Percentiles rank a stretch among this genome's conserved stretches.
Evolutionary conservation across 148 eudicot species (phyloP).

Genomic region (Vaccinium corymbosum): DNA sequence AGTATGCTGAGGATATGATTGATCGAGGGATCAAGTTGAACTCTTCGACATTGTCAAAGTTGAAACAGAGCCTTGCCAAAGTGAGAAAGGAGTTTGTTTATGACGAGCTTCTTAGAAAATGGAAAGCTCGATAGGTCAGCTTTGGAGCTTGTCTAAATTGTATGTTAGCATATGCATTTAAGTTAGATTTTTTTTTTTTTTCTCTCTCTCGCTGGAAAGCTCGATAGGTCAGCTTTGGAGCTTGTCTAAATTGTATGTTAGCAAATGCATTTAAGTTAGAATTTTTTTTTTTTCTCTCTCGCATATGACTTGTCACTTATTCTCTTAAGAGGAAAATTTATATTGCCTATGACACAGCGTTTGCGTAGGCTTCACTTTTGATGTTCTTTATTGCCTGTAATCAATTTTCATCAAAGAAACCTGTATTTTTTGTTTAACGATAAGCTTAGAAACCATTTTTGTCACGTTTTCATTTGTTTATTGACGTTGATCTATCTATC

Average conservation of each 20-base stretch:
- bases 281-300: not conserved
- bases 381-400: not conserved
- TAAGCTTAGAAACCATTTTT: not conserved
- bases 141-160: slow-evolving; percentile 8
- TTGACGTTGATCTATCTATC: not conserved
- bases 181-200: not conserved
- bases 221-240: slow-evolving; percentile 20
- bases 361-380: not conserved
- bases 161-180: not conserved
- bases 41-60: slow-evolving; percentile 43
- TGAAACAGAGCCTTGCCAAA: slow-evolving; percentile 58
- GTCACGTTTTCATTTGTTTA: not conserved
- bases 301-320: not conserved
- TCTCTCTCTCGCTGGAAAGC: slow-evolving; percentile 38
- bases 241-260: not conserved
- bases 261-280: not conserved
- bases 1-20: slow-evolving; percentile 81
- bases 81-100: slow-evolving; percentile 47
- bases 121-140: slow-evolving; percentile 38
- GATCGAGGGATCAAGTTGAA: slow-evolving; percentile 67
- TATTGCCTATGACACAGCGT: not conserved
- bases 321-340: not conserved
- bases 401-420: not conserved
- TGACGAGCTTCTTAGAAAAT: slow-evolving; percentile 56
- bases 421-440: not conserved